Evolutionary conservation across 2,329 filamentous ascomycete species (phyloP).

Genomic region (Exserohilum rostratum): DNA sequence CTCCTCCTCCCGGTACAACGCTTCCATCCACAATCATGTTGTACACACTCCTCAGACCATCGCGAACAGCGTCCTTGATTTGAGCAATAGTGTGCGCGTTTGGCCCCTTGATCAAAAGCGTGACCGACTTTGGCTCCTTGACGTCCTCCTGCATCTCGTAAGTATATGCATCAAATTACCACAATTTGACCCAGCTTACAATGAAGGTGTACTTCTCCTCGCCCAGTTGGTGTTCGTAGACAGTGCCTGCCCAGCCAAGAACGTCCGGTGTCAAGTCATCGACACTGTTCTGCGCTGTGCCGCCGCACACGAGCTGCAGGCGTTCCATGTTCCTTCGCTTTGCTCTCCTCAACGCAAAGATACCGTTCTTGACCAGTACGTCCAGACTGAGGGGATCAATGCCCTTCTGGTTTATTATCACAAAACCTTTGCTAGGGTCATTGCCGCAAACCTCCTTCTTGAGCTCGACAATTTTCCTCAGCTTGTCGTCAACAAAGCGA

Average conservation of each 20-base stretch:
- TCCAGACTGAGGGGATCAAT: constrained; percentile 96
- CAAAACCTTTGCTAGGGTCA: constrained; percentile 93
- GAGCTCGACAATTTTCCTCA: constrained; percentile 95
- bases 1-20: constrained; percentile 91
- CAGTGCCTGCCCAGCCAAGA: constrained; percentile 92
- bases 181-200: constrained; percentile 32
- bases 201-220: constrained; percentile 99
- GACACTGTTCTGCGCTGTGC: constrained; percentile 91
- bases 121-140: constrained; percentile 98
- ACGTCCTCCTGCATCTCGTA: constrained; percentile 73
- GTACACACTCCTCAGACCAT: constrained; percentile 94
- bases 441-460: constrained; percentile 97
- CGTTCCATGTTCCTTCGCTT: constrained; percentile 99
- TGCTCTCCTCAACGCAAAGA: constrained; percentile 88
- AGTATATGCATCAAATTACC: constrained; percentile 15
- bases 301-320: constrained; percentile 91
- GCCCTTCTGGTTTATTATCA: constrained; percentile 98
- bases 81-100: constrained; percentile 97
- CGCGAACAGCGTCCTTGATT: constrained; percentile 93
- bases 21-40: constrained; percentile 99
- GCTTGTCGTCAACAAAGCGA: constrained; percentile 91
- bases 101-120: constrained; percentile 95
- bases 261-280: constrained; percentile 88
- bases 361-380: constrained; percentile 96
- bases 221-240: constrained; percentile 96